Conservation (phyloP, 2,329 filamentous ascomycete genomes). For the Chrysoporthe deuterocubensis region DNA sequence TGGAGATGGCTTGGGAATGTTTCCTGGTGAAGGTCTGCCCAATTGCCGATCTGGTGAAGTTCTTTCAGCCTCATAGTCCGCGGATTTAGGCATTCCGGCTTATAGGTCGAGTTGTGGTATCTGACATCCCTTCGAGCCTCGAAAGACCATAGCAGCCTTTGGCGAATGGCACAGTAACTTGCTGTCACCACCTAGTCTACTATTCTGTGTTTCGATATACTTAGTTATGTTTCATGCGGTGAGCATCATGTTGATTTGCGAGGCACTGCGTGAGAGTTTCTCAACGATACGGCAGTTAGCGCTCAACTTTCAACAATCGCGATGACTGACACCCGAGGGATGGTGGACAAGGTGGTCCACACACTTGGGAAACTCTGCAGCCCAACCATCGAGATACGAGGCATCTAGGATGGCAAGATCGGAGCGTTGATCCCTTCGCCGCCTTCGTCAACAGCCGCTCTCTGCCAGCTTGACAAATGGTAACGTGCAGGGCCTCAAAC, state of each 20-base stretch:
- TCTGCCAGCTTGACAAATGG: constrained; percentile 6
- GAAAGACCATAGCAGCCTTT: background rate
- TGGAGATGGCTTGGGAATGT: background rate
- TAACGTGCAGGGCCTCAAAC: constrained; percentile 21
- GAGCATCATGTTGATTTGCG: constrained; percentile 9
- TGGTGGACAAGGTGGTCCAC: background rate
- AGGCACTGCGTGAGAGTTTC: background rate
- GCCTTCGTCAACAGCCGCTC: constrained; percentile 4
- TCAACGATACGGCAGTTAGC: background rate
- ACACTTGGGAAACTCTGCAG: background rate
- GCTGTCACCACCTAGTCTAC: background rate
- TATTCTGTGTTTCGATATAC: background rate
- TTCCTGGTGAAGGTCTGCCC: constrained; percentile 7
- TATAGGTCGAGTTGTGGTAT: constrained; percentile 8
- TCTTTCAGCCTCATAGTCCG: constrained; percentile 9
- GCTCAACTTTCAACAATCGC: background rate
- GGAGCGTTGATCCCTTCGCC: constrained; percentile 12
- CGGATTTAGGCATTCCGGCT: constrained; percentile 7
- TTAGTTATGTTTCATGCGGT: constrained; percentile 21
- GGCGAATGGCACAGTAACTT: background rate
- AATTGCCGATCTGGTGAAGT: constrained; percentile 12
- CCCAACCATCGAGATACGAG: background rate
- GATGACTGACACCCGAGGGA: background rate
- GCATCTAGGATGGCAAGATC: background rate
- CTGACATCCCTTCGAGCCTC: constrained; percentile 11